Evolutionary conservation across 2,329 filamentous ascomycete genomes (phyloP).

Genomic region (Moelleriella libera): DNA sequence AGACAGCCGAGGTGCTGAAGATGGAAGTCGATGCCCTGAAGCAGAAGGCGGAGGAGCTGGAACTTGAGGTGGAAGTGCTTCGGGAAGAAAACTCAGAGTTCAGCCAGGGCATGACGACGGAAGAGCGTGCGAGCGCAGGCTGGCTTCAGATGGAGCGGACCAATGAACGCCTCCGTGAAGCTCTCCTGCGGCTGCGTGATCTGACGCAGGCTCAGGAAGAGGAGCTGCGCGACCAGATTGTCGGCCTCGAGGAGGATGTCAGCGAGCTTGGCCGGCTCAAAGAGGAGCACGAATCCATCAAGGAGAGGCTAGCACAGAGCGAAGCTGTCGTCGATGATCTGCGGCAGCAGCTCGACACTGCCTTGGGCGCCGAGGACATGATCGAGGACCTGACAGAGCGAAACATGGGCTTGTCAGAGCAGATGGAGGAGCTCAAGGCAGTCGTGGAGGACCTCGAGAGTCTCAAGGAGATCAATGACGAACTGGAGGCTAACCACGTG

Average conservation of each 20-base stretch:
- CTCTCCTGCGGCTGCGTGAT: constrained; percentile 71
- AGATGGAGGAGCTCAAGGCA: constrained; percentile 68
- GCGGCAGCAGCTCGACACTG: constrained; percentile 79
- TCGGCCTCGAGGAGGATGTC: constrained; percentile 57
- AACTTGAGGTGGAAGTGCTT: constrained; percentile 77
- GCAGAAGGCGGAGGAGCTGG: constrained; percentile 65
- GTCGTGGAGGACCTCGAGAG: constrained; percentile 79
- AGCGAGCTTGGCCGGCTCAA: constrained; percentile 53
- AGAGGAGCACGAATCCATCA: constrained; percentile 53
- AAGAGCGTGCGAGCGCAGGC: constrained; percentile 73
- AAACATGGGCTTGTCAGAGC: constrained; percentile 70
- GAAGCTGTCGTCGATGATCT: constrained; percentile 74
- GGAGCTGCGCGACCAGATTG: constrained; percentile 63
- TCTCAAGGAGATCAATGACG: constrained; percentile 84
- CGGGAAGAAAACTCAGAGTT: constrained; percentile 78
- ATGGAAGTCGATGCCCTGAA: constrained; percentile 67
- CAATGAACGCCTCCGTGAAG: constrained; percentile 77
- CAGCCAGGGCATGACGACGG: constrained; percentile 70
- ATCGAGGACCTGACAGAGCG: constrained; percentile 83
- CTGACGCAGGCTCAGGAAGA: constrained; percentile 74
- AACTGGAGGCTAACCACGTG: constrained; percentile 84
- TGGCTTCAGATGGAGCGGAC: constrained; percentile 87
- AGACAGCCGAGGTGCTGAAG: constrained; percentile 71
- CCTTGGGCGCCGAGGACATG: constrained; percentile 80
- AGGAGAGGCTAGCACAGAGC: constrained; percentile 58